phyloP scores from a whole-genome alignment of 2,329 filamentous ascomycete species.

The Fusarium dimerum region DNA sequence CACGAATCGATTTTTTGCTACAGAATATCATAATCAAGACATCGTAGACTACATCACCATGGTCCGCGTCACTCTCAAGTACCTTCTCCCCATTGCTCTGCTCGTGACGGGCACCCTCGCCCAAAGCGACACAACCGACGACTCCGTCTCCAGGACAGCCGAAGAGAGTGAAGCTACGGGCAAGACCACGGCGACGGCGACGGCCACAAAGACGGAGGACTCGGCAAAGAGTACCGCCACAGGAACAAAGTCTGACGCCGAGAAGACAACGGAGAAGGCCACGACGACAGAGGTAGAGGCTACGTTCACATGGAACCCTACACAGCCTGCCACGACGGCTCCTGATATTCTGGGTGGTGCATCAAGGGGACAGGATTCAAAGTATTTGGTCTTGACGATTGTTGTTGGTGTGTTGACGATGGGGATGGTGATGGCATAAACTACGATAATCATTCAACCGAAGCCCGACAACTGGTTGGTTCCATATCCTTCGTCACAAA shows the following conservation, averaged over 20 bases:
- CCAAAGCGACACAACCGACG: constrained; percentile 13
- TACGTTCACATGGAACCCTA: constrained; percentile 22
- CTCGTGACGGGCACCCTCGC: constrained; percentile 25
- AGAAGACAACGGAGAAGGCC: constrained; percentile 7
- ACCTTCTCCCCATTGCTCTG: constrained; percentile 26
- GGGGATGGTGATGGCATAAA: constrained; percentile 17
- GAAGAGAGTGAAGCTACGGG: constrained; percentile 14
- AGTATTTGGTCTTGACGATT: constrained; percentile 24
- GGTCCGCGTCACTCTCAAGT: constrained; percentile 27
- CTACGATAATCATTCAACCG: neutral
- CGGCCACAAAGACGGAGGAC: neutral
- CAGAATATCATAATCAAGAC: neutral
- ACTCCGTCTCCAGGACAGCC: constrained; percentile 17
- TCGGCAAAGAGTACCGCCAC: constrained; percentile 11
- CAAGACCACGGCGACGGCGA: constrained; percentile 2
- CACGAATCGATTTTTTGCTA: neutral
- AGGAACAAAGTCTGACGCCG: constrained; percentile 8
- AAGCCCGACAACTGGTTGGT: neutral
- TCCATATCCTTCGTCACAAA: too few relatives aligned
- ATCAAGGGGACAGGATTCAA: constrained; percentile 20
- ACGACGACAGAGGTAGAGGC: constrained; percentile 10
- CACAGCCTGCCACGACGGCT: constrained; percentile 18
- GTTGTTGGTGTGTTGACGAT: constrained; percentile 26
- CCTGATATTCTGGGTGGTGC: constrained; percentile 20
- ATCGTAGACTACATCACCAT: constrained; percentile 16